Evolutionary conservation across 805 yeast species (phyloP).

Genomic region (Metschnikowia cubensis): DNA sequence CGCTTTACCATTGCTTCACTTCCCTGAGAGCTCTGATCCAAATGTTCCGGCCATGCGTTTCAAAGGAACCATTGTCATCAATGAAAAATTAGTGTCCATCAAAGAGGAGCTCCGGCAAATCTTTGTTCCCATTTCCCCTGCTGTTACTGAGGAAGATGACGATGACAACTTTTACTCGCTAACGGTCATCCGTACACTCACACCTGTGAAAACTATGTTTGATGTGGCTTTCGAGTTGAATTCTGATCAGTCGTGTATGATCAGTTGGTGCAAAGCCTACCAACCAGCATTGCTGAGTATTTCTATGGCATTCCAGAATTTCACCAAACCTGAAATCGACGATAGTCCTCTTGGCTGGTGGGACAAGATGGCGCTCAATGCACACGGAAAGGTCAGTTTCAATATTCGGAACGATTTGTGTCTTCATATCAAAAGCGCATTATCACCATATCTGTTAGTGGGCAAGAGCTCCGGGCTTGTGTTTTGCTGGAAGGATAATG

Average conservation of each 20-base stretch:
- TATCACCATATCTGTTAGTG: conserved; percentile 52
- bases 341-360: conserved; percentile 47
- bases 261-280: conserved; percentile 63
- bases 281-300: conserved; percentile 59
- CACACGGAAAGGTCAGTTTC: conserved; percentile 52
- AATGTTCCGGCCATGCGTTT: conserved; percentile 26
- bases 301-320: conserved; percentile 37
- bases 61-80: conserved; percentile 49
- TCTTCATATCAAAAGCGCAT: conserved; percentile 58
- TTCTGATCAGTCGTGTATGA: conserved; percentile 45
- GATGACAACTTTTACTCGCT: conserved; percentile 53
- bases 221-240: conserved; percentile 45
- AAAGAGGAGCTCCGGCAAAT: conserved; percentile 44
- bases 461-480: conserved; percentile 63
- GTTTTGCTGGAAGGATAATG: conserved; percentile 60
- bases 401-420: conserved; percentile 50
- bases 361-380: conserved; percentile 50
- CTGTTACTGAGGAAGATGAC: conserved; percentile 20
- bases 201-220: conserved; percentile 54
- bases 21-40: conserved; percentile 34
- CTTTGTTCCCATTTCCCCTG: conserved; percentile 58
- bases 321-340: conserved; percentile 43
- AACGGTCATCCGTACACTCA: conserved; percentile 57
- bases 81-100: conserved; percentile 48
- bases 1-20: conserved; percentile 47